Evolutionary conservation across 2,329 filamentous ascomycete species (phyloP).

Genomic region (Pseudogymnoascus sp.): DNA sequence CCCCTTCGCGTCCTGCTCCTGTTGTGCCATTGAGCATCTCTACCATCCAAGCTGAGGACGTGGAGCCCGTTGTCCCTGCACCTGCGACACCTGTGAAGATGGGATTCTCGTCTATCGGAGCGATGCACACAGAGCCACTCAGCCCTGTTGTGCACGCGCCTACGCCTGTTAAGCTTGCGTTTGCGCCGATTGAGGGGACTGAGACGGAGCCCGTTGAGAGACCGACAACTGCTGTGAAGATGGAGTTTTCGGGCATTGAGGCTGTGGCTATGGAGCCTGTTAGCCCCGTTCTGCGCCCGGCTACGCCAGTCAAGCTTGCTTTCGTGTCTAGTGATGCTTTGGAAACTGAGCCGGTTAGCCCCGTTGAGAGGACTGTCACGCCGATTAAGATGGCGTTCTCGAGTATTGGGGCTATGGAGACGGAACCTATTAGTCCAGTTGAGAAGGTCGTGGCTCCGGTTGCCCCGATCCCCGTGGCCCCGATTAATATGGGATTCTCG

Average conservation of each 20-base stretch:
- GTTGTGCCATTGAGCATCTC: slow-evolving; percentile 22
- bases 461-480: slow-evolving; percentile 12
- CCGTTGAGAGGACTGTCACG: not conserved
- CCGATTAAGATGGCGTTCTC: slow-evolving; percentile 31
- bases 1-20: slow-evolving; percentile 35
- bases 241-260: slow-evolving; percentile 1
- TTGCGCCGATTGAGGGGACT: not conserved
- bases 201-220: slow-evolving; percentile 1
- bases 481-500: slow-evolving; percentile 26
- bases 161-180: slow-evolving; percentile 25
- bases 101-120: slow-evolving; percentile 31
- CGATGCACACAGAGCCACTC: not conserved
- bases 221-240: not conserved
- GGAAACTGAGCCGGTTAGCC: slow-evolving; percentile 18
- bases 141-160: not conserved
- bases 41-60: slow-evolving; percentile 28
- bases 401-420: slow-evolving; percentile 36
- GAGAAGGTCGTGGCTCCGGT: slow-evolving; percentile 14
- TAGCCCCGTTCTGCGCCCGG: not conserved
- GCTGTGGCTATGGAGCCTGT: not conserved
- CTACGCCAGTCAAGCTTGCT: slow-evolving; percentile 23
- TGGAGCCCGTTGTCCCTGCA: slow-evolving; percentile 21
- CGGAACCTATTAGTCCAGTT: slow-evolving; percentile 34
- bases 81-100: slow-evolving; percentile 22
- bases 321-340: slow-evolving; percentile 31